Percentiles rank a stretch among this genome's conserved stretches.
These are phyloP conservation scores for Beta lomatogona DNA, from an alignment of 179 eudicot genomes.

Conservation along the genomic window DNA sequence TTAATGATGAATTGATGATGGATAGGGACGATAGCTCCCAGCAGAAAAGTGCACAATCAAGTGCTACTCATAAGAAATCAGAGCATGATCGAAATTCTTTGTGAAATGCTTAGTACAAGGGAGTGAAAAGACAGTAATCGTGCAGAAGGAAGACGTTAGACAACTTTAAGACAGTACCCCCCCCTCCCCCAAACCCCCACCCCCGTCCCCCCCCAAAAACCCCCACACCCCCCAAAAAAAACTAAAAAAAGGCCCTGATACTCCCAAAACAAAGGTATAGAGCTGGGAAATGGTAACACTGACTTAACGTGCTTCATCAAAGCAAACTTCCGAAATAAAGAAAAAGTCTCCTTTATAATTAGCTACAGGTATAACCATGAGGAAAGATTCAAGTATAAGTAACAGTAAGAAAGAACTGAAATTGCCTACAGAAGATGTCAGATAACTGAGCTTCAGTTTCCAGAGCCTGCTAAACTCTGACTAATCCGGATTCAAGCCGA, in stretches of 20 bases:
- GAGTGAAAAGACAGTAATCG: background rate
- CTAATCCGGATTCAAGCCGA: too few relatives aligned
- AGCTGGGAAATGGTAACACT: background rate
- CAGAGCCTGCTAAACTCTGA: too few relatives aligned
- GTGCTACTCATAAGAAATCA: background rate
- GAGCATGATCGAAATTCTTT: background rate
- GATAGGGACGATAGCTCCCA: background rate
- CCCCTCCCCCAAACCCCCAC: background rate
- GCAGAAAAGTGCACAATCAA: background rate
- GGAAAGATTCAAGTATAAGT: background rate
- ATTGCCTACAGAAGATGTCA: background rate
- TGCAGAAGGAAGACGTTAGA: background rate
- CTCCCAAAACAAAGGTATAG: background rate
- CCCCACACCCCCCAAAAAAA: background rate
- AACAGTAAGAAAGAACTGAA: background rate
- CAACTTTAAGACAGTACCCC: too few relatives aligned
- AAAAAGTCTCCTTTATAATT: background rate
- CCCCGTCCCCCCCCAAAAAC: background rate
- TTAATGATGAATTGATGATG: background rate
- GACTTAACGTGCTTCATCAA: background rate
- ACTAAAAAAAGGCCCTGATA: background rate
- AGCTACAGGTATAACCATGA: background rate
- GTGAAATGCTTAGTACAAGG: background rate
- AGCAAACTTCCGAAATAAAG: background rate
- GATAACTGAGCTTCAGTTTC: background rate